Percentiles rank a stretch among this genome's conserved stretches.
Evolutionary conservation across 371 early-diverging fungal genomes (phyloP).

Genomic region (Apophysomyces sp.): DNA sequence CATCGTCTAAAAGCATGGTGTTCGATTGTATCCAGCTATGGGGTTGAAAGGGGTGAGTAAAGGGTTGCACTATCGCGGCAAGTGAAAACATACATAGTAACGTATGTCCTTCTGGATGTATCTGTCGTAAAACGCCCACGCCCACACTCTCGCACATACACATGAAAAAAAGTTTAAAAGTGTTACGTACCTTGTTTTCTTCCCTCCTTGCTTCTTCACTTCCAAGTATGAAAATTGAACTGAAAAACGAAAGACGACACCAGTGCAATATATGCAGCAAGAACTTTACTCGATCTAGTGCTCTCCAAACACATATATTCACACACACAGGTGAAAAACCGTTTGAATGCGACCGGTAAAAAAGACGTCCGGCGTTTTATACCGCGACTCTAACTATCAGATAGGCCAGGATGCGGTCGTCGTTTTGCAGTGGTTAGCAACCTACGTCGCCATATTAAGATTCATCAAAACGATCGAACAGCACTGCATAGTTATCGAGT

Average conservation of each 20-base stretch:
- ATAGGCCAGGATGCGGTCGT: slow-evolving; percentile 37
- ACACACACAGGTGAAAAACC: slow-evolving; percentile 21
- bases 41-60: too few relatives aligned
- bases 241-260: slow-evolving; percentile 8
- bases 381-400: not conserved
- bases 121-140: not conserved
- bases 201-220: not conserved
- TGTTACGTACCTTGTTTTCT: not conserved
- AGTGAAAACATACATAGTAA: too few relatives aligned
- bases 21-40: not conserved
- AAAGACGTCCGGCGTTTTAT: not conserved
- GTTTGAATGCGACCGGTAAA: slow-evolving; percentile 13
- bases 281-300: slow-evolving; percentile 12
- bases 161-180: not conserved
- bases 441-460: slow-evolving; percentile 39
- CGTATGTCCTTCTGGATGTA: not conserved
- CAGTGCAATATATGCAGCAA: slow-evolving; percentile 12
- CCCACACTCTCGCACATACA: not conserved
- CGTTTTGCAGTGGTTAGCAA: slow-evolving; percentile 43
- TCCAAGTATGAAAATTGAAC: not conserved
- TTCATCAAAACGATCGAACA: slow-evolving; percentile 20
- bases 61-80: too few relatives aligned
- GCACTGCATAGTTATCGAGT: slow-evolving; percentile 5
- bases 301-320: slow-evolving; percentile 9
- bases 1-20: not conserved